Conservation (phyloP, 352 stramenopile species). For the Phytophthora ramorum region DNA sequence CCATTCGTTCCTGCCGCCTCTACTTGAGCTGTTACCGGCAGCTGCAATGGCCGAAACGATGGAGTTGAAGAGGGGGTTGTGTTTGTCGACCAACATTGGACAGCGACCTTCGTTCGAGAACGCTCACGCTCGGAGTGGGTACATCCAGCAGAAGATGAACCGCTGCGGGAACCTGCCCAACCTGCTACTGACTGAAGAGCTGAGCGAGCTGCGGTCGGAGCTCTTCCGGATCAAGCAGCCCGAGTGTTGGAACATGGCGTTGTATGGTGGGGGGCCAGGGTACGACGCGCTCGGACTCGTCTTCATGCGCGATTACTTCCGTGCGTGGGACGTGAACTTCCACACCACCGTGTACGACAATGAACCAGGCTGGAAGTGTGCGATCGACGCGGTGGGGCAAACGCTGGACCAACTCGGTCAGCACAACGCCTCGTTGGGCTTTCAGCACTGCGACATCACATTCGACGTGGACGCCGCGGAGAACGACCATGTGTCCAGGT, state of each 20-base stretch:
- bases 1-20: conserved; percentile 41
- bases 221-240: conserved; percentile 49
- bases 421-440: conserved; percentile 38
- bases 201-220: conserved; percentile 56
- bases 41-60: conserved; percentile 48
- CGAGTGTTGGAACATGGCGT: conserved; percentile 48
- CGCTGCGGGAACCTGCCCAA: conserved; percentile 72
- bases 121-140: conserved; percentile 58
- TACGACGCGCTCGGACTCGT: conserved; percentile 65
- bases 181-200: conserved; percentile 58
- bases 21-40: conserved; percentile 45
- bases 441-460: conserved; percentile 72
- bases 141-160: conserved; percentile 76
- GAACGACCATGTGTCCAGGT: conserved; percentile 42
- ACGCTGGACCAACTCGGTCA: conserved; percentile 38
- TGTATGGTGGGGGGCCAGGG: conserved; percentile 70
- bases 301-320: conserved; percentile 64
- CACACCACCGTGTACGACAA: conserved; percentile 76
- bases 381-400: conserved; percentile 42
- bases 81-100: conserved; percentile 70
- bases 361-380: conserved; percentile 60
- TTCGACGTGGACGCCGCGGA: conserved; percentile 41
- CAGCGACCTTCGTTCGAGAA: conserved; percentile 72
- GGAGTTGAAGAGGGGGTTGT: conserved; percentile 62
- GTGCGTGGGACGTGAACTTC: conserved; percentile 50